These are phyloP conservation scores for Liquidambar formosana DNA, from an alignment of 164 flowering plant genomes.

Conservation along the genomic window DNA sequence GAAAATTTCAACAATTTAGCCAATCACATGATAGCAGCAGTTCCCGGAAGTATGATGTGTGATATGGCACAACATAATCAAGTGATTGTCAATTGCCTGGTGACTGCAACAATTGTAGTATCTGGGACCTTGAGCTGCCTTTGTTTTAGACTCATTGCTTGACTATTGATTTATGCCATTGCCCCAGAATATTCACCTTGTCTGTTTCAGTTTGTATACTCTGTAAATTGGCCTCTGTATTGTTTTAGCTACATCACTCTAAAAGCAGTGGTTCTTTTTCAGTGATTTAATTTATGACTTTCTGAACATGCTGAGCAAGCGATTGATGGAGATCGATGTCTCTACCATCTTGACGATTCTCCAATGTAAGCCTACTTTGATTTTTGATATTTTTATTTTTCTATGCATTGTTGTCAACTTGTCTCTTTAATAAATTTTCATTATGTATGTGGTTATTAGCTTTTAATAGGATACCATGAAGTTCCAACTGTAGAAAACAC, in stretches of 20 bases:
- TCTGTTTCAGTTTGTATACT: background rate
- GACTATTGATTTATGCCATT: background rate
- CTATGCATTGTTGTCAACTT: background rate
- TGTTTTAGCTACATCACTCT: background rate
- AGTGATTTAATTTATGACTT: conserved; percentile 95
- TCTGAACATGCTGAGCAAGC: conserved; percentile 66
- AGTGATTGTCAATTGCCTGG: background rate
- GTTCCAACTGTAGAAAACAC: background rate
- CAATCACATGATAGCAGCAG: no score
- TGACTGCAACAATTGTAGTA: background rate
- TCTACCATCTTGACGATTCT: conserved; percentile 81
- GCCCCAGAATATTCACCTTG: background rate
- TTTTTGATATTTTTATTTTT: background rate
- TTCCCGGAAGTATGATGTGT: no score
- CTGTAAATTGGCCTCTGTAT: background rate
- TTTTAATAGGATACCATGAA: background rate
- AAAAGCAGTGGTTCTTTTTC: conserved; percentile 22
- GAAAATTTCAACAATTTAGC: no score
- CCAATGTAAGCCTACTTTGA: conserved; percentile 55
- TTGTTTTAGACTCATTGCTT: background rate
- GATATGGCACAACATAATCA: background rate
- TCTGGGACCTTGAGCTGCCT: background rate
- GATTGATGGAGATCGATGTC: conserved; percentile 79
- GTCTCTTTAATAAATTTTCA: background rate
- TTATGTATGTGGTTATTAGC: background rate